Evolutionary conservation across 169 alveolate species (phyloP), one percentile per base, ranked within the genome.

Genomic region (Plasmodium adleri): DNA sequence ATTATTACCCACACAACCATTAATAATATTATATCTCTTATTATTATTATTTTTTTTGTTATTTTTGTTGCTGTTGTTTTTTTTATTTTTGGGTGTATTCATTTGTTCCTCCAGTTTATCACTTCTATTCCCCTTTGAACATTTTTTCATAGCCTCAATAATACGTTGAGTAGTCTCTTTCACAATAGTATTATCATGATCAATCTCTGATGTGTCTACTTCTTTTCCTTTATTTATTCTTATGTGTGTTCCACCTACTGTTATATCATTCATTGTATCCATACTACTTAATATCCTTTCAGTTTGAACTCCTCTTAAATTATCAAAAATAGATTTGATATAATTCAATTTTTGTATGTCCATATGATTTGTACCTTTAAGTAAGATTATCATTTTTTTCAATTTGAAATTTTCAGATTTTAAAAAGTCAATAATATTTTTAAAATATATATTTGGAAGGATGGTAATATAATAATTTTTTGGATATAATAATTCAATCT

Each of bases 401-500:
- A 93, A 62, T 56, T 58, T 54, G 54, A 90, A 93, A 54, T 85
- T 86, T 59, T 88, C 93, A 62, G 75, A 24, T 56, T 88, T 92
- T 85, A 93, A 64, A 75, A 93, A 93, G 10, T 72, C 68, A 5
- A 93, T 87, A 50, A 93, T 60, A 24, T 88, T 88, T 28, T 90
- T 70, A 63, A 90, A 87, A 64, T 91, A 88, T 22, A 85, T 88
- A 60, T 66, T 90, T 59, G 94, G 93, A 76, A 88, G 70, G 0
- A 90, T 90, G 2, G 93, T 80, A 6, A 93, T 83, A 50, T 56
- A 54, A 52, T 88, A 76, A 28, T 59, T 66, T 45, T 88, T 89
- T 8, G 85, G 92, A 52, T 91, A 93, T 8, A 80, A 49, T 24
- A 93, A 63, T 60, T 93, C 95, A 15, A 93, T 74, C 39, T 70